Base-by-base conservation (phyloP, 2,329 filamentous ascomycete species). In the Arthrinium phaeospermum region DNA sequence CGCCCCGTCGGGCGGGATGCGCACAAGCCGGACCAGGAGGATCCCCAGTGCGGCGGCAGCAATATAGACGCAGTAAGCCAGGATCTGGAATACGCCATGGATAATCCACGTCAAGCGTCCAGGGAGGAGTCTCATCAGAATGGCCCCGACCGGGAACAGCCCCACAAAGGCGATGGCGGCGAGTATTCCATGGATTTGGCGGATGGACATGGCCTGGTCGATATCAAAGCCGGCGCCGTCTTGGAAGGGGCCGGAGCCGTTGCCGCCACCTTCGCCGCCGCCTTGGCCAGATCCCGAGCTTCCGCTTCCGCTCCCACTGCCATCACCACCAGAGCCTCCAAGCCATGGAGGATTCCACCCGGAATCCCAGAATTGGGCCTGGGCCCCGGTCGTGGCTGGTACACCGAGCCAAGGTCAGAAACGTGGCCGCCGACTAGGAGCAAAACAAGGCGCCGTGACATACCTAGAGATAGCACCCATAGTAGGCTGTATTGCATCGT, bases 101-200 rank as follows among this genome's bases (percentile, higher is more conserved):
- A 80, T 69, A 76, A 81, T 77, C 72, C 85, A 77, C 2, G 81
- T 77, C n/a, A 80, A 74, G 7, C 80, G 78, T 5, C 83, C 81
- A 0, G 82, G 80, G 0, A 84, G 44, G 2, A 83, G 67, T 13
- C 85, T 82, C 76, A 87, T 78, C 34, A 85, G 51, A 64, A 86
- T 81, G 1, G 84, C 80, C 67, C 85, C 85, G 24, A 84, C 69
- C 2, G 85, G 86, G 75, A 87, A 86, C 24, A 87, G 74, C 27
- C 83, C 75, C 14, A 83, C 83, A 71, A 87, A 83, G 37, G 83
- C 82, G 7, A 85, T 24, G 12, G 81, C 76, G 8, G 82, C 83
- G 5, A 87, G 74, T 44, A 83, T 79, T 19, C 85, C 85, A 78
- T 87, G 85, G 41, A 82, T 75, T 5, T 75, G 80, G 37, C 84